Evolutionary conservation across 2,329 filamentous ascomycete genomes (phyloP).

Genomic region (Arthrobotrys sphaeroides): DNA sequence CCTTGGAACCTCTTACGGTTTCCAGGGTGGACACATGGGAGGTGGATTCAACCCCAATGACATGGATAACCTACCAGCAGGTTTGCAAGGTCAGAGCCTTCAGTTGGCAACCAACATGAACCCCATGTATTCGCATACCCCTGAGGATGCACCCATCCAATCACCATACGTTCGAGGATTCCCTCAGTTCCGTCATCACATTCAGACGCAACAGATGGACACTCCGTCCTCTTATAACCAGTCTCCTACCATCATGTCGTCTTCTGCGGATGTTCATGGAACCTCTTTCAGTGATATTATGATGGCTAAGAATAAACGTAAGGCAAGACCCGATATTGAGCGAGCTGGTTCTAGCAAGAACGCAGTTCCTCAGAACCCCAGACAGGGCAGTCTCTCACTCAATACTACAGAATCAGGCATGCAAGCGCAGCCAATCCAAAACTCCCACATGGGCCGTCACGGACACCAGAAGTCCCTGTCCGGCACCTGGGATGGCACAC

Average conservation of each 20-base stretch:
- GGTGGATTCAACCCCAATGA: slow-evolving; percentile 40
- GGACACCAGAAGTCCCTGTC: slow-evolving; percentile 83
- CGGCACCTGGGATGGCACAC: slow-evolving; percentile 83
- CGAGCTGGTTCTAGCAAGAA: slow-evolving; percentile 57
- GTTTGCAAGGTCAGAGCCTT: slow-evolving; percentile 30
- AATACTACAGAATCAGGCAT: slow-evolving; percentile 77
- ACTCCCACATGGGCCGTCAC: slow-evolving; percentile 68
- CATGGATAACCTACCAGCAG: slow-evolving; percentile 29
- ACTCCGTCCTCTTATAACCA: slow-evolving; percentile 60
- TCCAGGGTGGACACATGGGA: slow-evolving; percentile 48
- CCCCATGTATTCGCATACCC: slow-evolving; percentile 82
- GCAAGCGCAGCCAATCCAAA: slow-evolving; percentile 79
- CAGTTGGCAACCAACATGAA: slow-evolving; percentile 56
- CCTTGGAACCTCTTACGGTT: slow-evolving; percentile 49
- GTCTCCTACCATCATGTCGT: slow-evolving; percentile 61
- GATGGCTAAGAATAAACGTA: slow-evolving; percentile 56
- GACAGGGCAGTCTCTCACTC: slow-evolving; percentile 76
- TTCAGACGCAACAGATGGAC: slow-evolving; percentile 61
- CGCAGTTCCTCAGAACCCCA: slow-evolving; percentile 75
- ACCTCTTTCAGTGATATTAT: slow-evolving; percentile 51
- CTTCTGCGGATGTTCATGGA: slow-evolving; percentile 48
- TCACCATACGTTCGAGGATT: slow-evolving; percentile 76
- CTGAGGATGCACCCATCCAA: slow-evolving; percentile 89
- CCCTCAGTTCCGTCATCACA: slow-evolving; percentile 46
- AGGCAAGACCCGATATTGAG: slow-evolving; percentile 54